Evolutionary conservation across 306 rosid species (phyloP), one percentile per base, ranked within the genome.

Genomic region (Vachellia collinsii): DNA sequence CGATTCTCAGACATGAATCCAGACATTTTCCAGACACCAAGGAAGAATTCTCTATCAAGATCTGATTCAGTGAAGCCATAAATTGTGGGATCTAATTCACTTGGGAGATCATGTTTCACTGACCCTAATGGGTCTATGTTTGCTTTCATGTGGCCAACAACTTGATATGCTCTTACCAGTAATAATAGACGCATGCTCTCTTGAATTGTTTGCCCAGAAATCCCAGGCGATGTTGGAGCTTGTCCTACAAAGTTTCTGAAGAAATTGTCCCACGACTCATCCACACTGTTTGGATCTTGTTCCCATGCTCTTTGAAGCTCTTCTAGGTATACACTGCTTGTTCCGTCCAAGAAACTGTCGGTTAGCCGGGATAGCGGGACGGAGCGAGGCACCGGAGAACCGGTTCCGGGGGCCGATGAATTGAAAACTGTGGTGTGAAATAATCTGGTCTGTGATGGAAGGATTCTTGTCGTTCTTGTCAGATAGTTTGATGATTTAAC

Each of bases 241-340:
- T 86, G 97, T 43, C 99, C 97, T 10, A 95, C 96, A 50, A 95
- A 95, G 77, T 95, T 95, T 83, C 93, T 90, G 53, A 95, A 93
- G 88, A 95, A 95, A 85, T 91, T 95, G 88, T 93, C 97, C 98
- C 97, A 93, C 0, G 99, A 95, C 84, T 90, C 98, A 77, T 91
- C 98, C 0, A 95, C 97, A 63, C 92, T 95, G 67, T 79, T 86
- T 23, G 99, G 98, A 66, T 93, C 96, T 70, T 90, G 92, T 79
- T 95, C 99, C 99, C 99, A 93, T 11, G 96, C 96, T 85, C 99
- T 89, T 86, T 95, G 98, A 72, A 95, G 97, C 84, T 94, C 98
- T 75, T 95, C 98, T 72, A 92, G 83, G 82, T 95, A 95, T 25
- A 92, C 98, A 79, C 92, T 95, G 75, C 96, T 95, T 11, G 97